A percentile compares a stretch with the other conserved stretches of the same genome.
These are phyloP conservation scores for Triticum urartu DNA, from an alignment of 176 grass and related monocot species.

Conservation along the genomic window DNA sequence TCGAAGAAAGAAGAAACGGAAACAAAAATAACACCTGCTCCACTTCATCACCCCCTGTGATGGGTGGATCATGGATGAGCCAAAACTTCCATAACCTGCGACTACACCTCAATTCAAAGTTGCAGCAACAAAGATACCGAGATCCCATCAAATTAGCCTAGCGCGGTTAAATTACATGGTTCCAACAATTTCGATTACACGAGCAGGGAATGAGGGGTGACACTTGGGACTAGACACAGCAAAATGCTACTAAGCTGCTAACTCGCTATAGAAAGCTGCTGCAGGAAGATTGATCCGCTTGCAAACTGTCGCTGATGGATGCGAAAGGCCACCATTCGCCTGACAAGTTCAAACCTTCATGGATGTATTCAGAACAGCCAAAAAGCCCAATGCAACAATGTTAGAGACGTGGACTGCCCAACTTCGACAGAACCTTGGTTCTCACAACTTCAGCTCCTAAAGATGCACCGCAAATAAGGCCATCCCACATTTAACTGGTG, in stretches of 20 bases:
- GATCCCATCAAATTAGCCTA: not conserved
- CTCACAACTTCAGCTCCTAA: not conserved
- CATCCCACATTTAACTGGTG: constrained; percentile 19
- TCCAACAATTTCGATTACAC: constrained; percentile 18
- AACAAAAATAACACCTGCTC: not conserved
- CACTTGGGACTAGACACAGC: constrained; percentile 21
- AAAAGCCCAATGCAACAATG: not conserved
- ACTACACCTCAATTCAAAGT: not conserved
- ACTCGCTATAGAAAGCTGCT: constrained; percentile 27
- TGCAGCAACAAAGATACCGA: not conserved
- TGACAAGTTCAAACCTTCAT: constrained; percentile 8
- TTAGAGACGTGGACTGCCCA: constrained; percentile 13
- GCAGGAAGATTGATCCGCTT: not conserved
- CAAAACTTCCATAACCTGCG: not conserved
- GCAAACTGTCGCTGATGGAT: not conserved
- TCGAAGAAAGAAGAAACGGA: not conserved
- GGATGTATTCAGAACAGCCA: not conserved
- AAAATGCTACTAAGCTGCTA: constrained; percentile 25
- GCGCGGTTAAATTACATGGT: constrained; percentile 21
- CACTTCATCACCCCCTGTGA: not conserved
- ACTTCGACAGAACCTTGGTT: not conserved
- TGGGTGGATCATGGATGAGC: not conserved
- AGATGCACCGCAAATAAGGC: not conserved
- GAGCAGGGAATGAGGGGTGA: not conserved
- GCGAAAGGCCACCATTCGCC: not conserved